A percentile compares a stretch with the other conserved stretches of the same genome.
phyloP scores from a whole-genome alignment of 1,284 basidiomycete species.

The Tetrapyrgos nigripes region DNA sequence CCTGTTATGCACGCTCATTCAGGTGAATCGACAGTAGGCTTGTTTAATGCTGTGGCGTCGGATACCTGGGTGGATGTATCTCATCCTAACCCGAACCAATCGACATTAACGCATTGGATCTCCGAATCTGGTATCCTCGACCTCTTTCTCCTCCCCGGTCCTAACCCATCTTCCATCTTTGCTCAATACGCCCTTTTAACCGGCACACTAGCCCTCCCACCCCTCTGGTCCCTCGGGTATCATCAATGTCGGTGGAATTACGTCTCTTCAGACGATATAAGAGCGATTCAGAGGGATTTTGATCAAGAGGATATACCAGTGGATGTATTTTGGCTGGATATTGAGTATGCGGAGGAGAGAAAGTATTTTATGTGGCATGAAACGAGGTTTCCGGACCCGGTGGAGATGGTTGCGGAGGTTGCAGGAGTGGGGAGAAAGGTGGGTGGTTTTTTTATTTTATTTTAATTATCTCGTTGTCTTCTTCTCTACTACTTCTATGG shows the following conservation, averaged over 20 bases:
- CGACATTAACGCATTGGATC: conserved; percentile 91
- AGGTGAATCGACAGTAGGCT: conserved; percentile 82
- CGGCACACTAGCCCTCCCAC: conserved; percentile 87
- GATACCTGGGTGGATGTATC: conserved; percentile 97
- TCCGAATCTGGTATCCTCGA: conserved; percentile 97
- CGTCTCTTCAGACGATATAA: conserved; percentile 88
- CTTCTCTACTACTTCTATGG: too few species aligned
- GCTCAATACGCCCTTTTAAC: conserved; percentile 87
- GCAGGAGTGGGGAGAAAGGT: conserved; percentile 87
- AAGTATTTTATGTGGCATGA: conserved; percentile 99
- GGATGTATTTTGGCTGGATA: conserved; percentile 98
- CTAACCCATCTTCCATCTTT: conserved; percentile 80
- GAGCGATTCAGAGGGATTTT: conserved; percentile 87
- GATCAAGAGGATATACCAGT: conserved; percentile 95
- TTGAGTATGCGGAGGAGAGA: conserved; percentile 94
- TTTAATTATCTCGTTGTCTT: too few species aligned
- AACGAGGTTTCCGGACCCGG: conserved; percentile 92
- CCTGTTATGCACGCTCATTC: conserved; percentile 95
- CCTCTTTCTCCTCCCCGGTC: conserved; percentile 92
- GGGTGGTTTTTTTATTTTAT: too few species aligned
- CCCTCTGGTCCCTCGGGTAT: conserved; percentile 92
- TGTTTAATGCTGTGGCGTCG: conserved; percentile 90
- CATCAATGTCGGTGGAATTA: conserved; percentile 99
- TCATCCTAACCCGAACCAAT: conserved; percentile 61
- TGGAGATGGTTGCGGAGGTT: conserved; percentile 91